These are phyloP conservation scores for Hortaea sp. DNA, from an alignment of 2,329 filamentous ascomycete species.

Conservation along the genomic window DNA sequence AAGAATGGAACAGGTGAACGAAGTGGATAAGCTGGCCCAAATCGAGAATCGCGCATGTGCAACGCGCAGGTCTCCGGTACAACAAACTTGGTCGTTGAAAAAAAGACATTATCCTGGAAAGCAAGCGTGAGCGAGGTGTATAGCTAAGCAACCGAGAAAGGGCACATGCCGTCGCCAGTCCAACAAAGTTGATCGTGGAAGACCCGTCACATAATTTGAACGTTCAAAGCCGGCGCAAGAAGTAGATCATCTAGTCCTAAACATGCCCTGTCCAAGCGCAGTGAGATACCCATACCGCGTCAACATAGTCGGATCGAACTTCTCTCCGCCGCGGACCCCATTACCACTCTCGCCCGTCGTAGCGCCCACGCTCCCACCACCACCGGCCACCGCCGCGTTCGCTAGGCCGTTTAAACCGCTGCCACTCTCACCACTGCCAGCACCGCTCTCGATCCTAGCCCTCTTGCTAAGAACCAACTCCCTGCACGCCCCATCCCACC, in stretches of 20 bases:
- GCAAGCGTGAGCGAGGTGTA: too few species aligned
- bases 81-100: too few species aligned
- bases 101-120: too few species aligned
- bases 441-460: slow-evolving; percentile 32
- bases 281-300: slow-evolving; percentile 30
- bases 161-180: too few species aligned
- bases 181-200: too few species aligned
- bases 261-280: slow-evolving; percentile 27
- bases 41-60: too few species aligned
- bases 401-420: slow-evolving; percentile 42
- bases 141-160: too few species aligned
- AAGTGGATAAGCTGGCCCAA: too few species aligned
- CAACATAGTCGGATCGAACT: slow-evolving; percentile 28
- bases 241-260: slow-evolving; percentile 13
- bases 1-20: too few species aligned
- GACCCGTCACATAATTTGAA: too few species aligned
- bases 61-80: too few species aligned
- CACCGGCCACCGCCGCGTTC: slow-evolving; percentile 32
- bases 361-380: slow-evolving; percentile 11
- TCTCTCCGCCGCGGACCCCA: slow-evolving; percentile 5
- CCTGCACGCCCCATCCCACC: slow-evolving; percentile 49
- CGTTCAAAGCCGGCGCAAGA: too few species aligned
- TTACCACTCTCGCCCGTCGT: not conserved
- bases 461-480: slow-evolving; percentile 37
- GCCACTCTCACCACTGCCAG: slow-evolving; percentile 28